Percentiles rank a stretch among this genome's conserved stretches.
These are phyloP conservation scores for Plasmodium blacklocki DNA, from an alignment of 169 alveolate genomes.

Conservation along the genomic window DNA sequence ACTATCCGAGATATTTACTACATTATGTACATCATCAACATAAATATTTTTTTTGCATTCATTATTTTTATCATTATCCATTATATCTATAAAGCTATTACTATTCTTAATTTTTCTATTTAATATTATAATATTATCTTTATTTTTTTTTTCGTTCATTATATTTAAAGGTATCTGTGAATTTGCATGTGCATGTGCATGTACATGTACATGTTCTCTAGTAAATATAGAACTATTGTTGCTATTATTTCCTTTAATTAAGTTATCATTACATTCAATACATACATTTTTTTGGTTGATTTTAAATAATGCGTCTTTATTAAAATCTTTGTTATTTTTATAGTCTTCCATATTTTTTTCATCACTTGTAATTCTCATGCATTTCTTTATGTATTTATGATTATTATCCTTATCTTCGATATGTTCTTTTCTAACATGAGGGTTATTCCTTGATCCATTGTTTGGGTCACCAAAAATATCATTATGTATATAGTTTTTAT, in stretches of 20 bases:
- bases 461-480: too few relatives aligned
- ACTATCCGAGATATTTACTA: slow-evolving; percentile 10
- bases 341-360: too few relatives aligned
- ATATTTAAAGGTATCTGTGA: neutral
- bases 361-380: too few relatives aligned
- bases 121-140: neutral
- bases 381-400: too few relatives aligned
- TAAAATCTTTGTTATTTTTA: neutral
- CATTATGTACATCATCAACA: neutral
- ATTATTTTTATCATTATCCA: slow-evolving; percentile 7
- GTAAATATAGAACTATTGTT: neutral
- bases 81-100: neutral
- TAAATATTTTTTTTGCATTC: neutral
- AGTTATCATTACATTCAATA: neutral
- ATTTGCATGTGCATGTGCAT: too few relatives aligned
- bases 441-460: too few relatives aligned
- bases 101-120: neutral
- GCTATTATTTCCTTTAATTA: slow-evolving; percentile 8
- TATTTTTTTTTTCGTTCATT: neutral
- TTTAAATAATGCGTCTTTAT: neutral
- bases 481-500: too few relatives aligned
- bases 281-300: neutral
- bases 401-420: too few relatives aligned
- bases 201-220: neutral
- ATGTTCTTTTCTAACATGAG: too few relatives aligned